Evolutionary conservation across 2,329 filamentous ascomycete species (phyloP), one percentile per base, ranked within the genome.

Genomic region (Colletotrichum acutatum): DNA sequence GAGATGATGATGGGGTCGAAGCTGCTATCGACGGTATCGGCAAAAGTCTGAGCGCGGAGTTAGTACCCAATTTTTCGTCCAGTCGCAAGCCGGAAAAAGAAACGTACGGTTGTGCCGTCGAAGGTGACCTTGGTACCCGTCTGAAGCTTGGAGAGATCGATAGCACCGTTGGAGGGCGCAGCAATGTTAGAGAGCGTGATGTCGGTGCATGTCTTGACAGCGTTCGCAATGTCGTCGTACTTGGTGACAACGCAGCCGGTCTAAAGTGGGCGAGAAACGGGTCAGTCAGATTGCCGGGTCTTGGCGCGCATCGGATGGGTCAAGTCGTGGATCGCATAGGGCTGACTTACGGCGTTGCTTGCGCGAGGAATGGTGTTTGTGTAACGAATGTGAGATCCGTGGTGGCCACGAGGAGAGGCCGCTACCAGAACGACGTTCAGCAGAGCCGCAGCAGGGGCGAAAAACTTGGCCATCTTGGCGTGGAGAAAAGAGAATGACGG

Each of bases 1-100:
- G 71, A 73, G 49, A 73, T 73, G 9, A 70, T 49, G 61, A 73
- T 73, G 22, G 71, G 66, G 34, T 73, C 60, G 60, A 73, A 73
- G 4, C 28, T 42, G 30, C 46, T 61, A 49, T 61, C 46, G 5
- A 57, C 49, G 4, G 71, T 73, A 7, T 54, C 60, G 11, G 32
- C 71, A 24, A 73, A 73, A 26, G 71, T 73, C 67, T 70, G 42
- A 5, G 11, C 32, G 14, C 8, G 24, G n/a, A 28, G 60, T 65
- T 24, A 69, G 52, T 6, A 11, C 24, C 8, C 11, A 1, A 22
- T 24, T 1, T 14, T 2, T 22, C 6, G 2, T 32, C 24, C 2
- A 24, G 5, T n/a, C 5, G 9, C 8, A 3, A 22, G n/a, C 19
- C 19, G 4, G 4, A 2, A n/a, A 19, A 26, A 7, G 5, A 19